Percentiles rank a stretch among this genome's conserved stretches.
phyloP scores from a whole-genome alignment of 31 red algal genomes.

The Bonnemaisonia californica region DNA sequence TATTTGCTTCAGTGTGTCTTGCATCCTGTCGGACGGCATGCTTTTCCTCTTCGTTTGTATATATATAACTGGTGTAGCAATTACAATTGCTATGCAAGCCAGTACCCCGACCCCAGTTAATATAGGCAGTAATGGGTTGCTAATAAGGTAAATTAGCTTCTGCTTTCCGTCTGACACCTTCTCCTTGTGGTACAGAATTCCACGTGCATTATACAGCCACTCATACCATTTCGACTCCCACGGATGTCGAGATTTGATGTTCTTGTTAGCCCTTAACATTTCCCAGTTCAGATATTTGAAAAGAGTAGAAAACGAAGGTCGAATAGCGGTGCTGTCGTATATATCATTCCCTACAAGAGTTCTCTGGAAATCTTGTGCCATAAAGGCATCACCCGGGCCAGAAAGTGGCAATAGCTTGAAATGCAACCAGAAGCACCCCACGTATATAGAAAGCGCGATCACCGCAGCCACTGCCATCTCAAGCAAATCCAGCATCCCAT shows the following conservation, averaged over 20 bases:
- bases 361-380: constrained; percentile 65
- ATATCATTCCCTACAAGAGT: constrained; percentile 57
- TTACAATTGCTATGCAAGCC: constrained; percentile 9
- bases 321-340: constrained; percentile 41
- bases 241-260: constrained; percentile 72
- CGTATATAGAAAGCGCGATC: constrained; percentile 62
- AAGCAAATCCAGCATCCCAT: constrained; percentile 44
- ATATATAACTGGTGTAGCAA: background rate
- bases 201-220: constrained; percentile 91
- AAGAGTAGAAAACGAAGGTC: constrained; percentile 38
- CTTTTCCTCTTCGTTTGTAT: background rate
- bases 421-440: constrained; percentile 81
- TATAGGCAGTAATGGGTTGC: constrained; percentile 62
- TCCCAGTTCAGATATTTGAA: constrained; percentile 90
- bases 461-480: constrained; percentile 74
- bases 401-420: constrained; percentile 78
- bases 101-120: constrained; percentile 34
- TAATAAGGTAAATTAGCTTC: constrained; percentile 63
- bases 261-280: constrained; percentile 88
- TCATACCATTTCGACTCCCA: constrained; percentile 98
- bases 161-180: constrained; percentile 17
- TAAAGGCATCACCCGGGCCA: constrained; percentile 85
- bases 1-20: background rate
- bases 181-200: constrained; percentile 82
- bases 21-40: background rate